A percentile compares a stretch with the other conserved stretches of the same genome.
Evolutionary conservation across 1,284 basidiomycete species (phyloP).

Genomic region (Sanghuangporus sanghuang): DNA sequence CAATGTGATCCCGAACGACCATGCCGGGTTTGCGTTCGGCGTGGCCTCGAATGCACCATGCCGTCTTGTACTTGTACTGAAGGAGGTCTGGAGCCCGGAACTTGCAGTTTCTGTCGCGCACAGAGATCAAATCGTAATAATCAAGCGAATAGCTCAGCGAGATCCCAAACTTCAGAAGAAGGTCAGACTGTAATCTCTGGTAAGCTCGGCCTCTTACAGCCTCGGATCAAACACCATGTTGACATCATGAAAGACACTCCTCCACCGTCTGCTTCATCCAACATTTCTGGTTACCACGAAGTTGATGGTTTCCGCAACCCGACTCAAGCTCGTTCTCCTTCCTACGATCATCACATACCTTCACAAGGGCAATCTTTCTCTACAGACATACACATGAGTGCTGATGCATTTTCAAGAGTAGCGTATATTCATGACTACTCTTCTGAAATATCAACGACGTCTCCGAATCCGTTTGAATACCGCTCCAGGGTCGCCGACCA

Average conservation of each 20-base stretch:
- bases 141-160: not conserved
- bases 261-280: not conserved
- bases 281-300: not conserved
- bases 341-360: not conserved
- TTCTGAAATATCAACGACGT: not conserved
- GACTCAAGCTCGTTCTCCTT: not conserved
- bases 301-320: not conserved
- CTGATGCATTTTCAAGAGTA: not conserved
- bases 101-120: conserved; percentile 16
- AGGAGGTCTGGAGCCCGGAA: conserved; percentile 1
- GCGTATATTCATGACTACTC: not conserved
- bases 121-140: conserved; percentile 5
- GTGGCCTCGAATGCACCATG: conserved; percentile 44
- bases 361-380: not conserved
- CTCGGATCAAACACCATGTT: not conserved
- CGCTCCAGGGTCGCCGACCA: not conserved
- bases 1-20: conserved; percentile 53
- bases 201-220: not conserved
- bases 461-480: not conserved
- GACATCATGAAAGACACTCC: not conserved
- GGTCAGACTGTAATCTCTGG: not conserved
- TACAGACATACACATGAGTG: not conserved
- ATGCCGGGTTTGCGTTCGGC: conserved; percentile 41
- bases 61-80: conserved; percentile 31
- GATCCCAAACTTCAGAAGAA: not conserved